phyloP scores from a whole-genome alignment of 306 rosid species.

The Acacia crassicarpa region DNA sequence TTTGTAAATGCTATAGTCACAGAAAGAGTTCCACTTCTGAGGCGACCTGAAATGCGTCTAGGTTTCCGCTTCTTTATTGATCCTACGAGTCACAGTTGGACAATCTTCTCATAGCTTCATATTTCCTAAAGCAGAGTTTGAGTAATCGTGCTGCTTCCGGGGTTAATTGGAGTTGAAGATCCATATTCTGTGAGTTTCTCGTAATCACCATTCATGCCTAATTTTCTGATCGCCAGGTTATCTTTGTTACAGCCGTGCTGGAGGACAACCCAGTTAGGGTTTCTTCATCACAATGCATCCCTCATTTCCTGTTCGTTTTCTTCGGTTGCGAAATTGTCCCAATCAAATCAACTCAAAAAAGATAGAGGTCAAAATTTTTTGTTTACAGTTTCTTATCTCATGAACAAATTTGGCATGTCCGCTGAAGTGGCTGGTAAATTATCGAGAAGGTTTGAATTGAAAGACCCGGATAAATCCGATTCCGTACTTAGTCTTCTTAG shows the following conservation, averaged over 20 bases:
- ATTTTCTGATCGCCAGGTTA: not conserved
- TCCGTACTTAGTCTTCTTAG: conserved; percentile 28
- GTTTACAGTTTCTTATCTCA: conserved; percentile 35
- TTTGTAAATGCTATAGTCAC: too few relatives aligned
- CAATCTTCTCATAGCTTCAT: too few relatives aligned
- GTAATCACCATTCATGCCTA: not conserved
- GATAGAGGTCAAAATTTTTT: not conserved
- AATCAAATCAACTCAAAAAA: not conserved
- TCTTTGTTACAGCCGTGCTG: not conserved
- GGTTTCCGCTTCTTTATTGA: too few relatives aligned
- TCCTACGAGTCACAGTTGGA: too few relatives aligned
- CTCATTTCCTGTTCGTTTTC: not conserved
- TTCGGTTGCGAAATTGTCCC: not conserved
- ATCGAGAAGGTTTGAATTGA: not conserved
- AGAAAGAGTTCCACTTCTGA: too few relatives aligned
- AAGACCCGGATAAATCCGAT: not conserved
- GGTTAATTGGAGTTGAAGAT: not conserved
- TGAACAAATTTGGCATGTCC: conserved; percentile 34
- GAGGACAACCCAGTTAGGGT: not conserved
- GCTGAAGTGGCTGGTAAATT: conserved; percentile 22
- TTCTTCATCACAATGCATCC: not conserved
- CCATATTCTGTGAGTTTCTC: not conserved
- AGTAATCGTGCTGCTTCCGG: too few relatives aligned
- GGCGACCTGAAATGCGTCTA: too few relatives aligned
- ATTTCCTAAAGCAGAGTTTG: too few relatives aligned